A percentile compares a stretch with the other conserved stretches of the same genome.
These are phyloP conservation scores for Przewalskia tangutica DNA, from an alignment of 257 asterid species.

Conservation along the genomic window DNA sequence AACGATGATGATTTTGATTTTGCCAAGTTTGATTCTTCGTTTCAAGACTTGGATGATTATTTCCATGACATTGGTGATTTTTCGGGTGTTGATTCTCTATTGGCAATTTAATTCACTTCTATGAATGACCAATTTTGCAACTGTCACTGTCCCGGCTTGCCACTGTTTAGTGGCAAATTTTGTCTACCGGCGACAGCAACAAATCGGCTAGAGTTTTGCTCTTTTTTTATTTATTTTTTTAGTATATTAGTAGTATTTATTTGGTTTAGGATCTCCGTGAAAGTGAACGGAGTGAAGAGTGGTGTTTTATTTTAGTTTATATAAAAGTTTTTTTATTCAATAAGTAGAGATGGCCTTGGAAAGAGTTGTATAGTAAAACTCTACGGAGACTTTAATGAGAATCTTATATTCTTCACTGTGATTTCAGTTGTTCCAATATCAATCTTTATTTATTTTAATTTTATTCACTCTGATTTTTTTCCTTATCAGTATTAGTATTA, in stretches of 20 bases:
- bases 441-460: no score
- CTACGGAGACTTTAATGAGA: background rate
- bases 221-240: background rate
- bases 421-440: background rate
- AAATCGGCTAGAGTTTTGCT: constrained; percentile 19
- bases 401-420: background rate
- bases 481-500: no score
- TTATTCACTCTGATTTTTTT: no score
- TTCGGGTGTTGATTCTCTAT: constrained; percentile 25
- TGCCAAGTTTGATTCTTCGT: constrained; percentile 26
- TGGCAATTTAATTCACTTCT: constrained; percentile 14
- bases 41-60: constrained; percentile 38
- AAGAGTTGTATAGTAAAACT: background rate
- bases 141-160: constrained; percentile 31
- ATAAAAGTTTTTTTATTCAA: background rate
- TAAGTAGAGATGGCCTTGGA: background rate
- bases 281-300: constrained; percentile 24
- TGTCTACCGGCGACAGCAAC: constrained; percentile 25
- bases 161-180: constrained; percentile 47
- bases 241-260: constrained; percentile 5
- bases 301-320: constrained; percentile 2
- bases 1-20: constrained; percentile 4
- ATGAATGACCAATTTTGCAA: background rate
- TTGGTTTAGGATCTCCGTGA: constrained; percentile 25
- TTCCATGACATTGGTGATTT: constrained; percentile 41